phyloP scores from a whole-genome alignment of 345 rosid genomes.

The Gossypium sturtianum region DNA sequence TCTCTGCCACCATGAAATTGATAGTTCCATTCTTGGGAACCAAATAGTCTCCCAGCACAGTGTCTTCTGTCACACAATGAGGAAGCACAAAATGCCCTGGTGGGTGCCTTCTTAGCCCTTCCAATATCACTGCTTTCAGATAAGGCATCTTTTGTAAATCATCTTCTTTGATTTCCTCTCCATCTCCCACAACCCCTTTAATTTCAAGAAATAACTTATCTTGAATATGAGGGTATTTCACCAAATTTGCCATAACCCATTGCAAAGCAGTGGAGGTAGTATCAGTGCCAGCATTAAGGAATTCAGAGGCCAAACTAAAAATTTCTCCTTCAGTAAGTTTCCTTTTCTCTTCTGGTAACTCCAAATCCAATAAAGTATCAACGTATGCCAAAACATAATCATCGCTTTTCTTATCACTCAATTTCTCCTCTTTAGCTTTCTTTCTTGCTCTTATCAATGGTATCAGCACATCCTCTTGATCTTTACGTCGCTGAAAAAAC shows the following conservation, averaged over 20 bases:
- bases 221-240: slow-evolving; percentile 24
- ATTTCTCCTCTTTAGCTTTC: slow-evolving; percentile 17
- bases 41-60: background rate
- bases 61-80: slow-evolving; percentile 8
- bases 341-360: slow-evolving; percentile 24
- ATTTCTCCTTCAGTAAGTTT: slow-evolving; percentile 23
- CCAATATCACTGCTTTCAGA: slow-evolving; percentile 30
- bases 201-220: slow-evolving; percentile 23
- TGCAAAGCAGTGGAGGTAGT: slow-evolving; percentile 32
- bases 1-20: slow-evolving; percentile 18
- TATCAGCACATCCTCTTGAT: slow-evolving; percentile 23
- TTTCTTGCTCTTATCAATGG: slow-evolving; percentile 27
- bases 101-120: slow-evolving; percentile 29
- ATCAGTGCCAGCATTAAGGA: slow-evolving; percentile 28
- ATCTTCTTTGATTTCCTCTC: slow-evolving; percentile 24
- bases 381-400: slow-evolving; percentile 19
- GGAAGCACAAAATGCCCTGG: slow-evolving; percentile 25
- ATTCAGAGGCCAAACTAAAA: background rate
- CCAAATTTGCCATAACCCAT: slow-evolving; percentile 6
- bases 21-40: background rate
- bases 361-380: slow-evolving; percentile 24
- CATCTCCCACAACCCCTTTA: slow-evolving; percentile 12
- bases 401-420: slow-evolving; percentile 21
- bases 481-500: slow-evolving; percentile 19
- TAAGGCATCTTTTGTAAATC: slow-evolving; percentile 29